Percentiles rank a stretch among this genome's conserved stretches.
Evolutionary conservation across 164 flowering plant genomes (phyloP).

Genomic region (Liriodendron chinense): DNA sequence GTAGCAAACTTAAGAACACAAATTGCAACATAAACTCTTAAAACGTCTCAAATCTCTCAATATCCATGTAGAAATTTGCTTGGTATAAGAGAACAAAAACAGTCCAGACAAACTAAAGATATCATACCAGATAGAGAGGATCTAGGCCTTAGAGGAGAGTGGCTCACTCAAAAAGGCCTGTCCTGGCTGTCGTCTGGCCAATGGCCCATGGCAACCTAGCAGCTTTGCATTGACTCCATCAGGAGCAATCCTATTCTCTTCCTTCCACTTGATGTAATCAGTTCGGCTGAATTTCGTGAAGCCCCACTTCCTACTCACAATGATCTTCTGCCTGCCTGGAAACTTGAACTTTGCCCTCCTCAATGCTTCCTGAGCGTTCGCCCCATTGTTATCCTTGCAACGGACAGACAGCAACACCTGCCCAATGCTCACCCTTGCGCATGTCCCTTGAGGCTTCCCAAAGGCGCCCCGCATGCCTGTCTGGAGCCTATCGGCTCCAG

Average conservation of each 20-base stretch:
- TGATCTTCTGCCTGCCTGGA: constrained; percentile 39
- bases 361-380: constrained; percentile 30
- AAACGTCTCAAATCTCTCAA: no score
- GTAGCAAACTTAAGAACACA: no score
- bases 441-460: constrained; percentile 37
- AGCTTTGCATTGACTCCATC: constrained; percentile 64
- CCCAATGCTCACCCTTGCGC: constrained; percentile 34
- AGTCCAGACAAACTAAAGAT: no score
- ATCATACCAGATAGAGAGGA: no score
- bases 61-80: no score
- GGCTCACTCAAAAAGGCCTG: constrained; percentile 18
- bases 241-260: constrained; percentile 35
- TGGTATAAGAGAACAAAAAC: no score
- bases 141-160: background rate
- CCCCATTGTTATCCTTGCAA: constrained; percentile 31
- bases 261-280: constrained; percentile 43
- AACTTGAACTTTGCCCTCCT: constrained; percentile 37
- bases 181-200: constrained; percentile 21
- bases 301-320: constrained; percentile 39
- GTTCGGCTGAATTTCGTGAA: constrained; percentile 30
- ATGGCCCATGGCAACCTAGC: constrained; percentile 40
- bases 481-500: constrained; percentile 44
- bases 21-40: no score
- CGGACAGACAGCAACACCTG: constrained; percentile 36
- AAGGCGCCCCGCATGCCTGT: constrained; percentile 43